Conservation (phyloP, 2,329 filamentous ascomycete genomes). For the Ceratocystis ficicola region DNA sequence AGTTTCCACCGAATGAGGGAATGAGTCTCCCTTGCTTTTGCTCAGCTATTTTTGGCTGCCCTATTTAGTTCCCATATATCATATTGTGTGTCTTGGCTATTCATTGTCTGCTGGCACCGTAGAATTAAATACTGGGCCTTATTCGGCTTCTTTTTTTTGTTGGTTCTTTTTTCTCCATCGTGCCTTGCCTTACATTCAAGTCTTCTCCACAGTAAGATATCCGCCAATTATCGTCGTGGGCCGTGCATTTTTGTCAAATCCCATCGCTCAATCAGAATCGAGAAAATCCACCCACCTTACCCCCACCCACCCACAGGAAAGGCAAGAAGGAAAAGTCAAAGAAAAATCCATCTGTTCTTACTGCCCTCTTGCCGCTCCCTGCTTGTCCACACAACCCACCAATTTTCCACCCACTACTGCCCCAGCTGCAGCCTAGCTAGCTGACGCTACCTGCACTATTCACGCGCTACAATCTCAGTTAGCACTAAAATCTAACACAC, state of each 20-base stretch:
- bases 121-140: background rate
- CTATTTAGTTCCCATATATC: background rate
- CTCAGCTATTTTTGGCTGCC: too few relatives aligned
- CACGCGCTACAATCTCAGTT: background rate
- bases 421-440: background rate
- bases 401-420: background rate
- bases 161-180: conserved; percentile 1
- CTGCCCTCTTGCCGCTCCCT: background rate
- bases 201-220: conserved; percentile 7
- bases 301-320: background rate
- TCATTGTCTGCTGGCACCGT: background rate
- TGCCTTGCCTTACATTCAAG: conserved; percentile 7
- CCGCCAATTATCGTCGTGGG: conserved; percentile 6
- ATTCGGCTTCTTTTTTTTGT: conserved; percentile 15
- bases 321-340: background rate
- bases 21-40: too few relatives aligned
- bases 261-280: background rate
- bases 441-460: conserved; percentile 5
- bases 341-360: background rate
- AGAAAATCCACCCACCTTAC: background rate
- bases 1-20: too few relatives aligned
- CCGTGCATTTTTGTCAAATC: conserved; percentile 6
- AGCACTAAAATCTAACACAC: conserved; percentile 10
- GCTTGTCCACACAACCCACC: background rate
- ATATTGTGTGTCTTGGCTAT: background rate